Base-by-base conservation (phyloP, 2,329 filamentous ascomycete species). In the Penicillium frequentans region DNA sequence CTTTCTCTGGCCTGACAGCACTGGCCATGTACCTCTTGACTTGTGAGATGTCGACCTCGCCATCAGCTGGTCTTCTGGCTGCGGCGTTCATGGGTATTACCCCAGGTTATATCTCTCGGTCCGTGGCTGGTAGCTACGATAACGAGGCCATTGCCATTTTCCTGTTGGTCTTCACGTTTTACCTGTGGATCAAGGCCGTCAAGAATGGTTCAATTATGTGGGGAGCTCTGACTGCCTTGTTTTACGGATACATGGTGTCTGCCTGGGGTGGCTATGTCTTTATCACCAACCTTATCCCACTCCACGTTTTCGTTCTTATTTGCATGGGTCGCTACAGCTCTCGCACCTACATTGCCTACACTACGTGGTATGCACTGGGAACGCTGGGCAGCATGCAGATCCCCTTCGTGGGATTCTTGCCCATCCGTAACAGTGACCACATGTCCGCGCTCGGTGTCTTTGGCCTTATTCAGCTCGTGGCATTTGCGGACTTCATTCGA, bases 121-220 rank as follows among this genome's bases (percentile, higher is more conserved):
- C 93, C 55, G 95, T 99, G 60, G 95, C 95, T 61, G 95, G 95
- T 72, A 97, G 93, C 76, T 99, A 99, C 80, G 95, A 99, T 77
- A 98, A 99, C 81, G 95, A 99, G 81, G 95, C 95, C 65, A 99
- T 99, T 80, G 93, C 95, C 70, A 99, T 99, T 74, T 99, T 99
- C 83, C 82, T 99, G 67, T 85, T 99, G 31, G 95, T 99, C 64
- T 97, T 96, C 76, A 99, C 95, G 73, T 99, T 99, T 79, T 99
- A 88, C 79, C 86, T 99, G 52, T 99, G 95, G 95, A 96, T 99
- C 80, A 98, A 98, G 84, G 91, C 95, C 21, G 84, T 99, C 66
- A 99, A 99, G 82, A 85, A 92, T 57, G 95, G 95, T 26, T 98
- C 95, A 50, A 92, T 96, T 75, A 90, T 97, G 77, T 99, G 93